Evolutionary conservation across 345 rosid species (phyloP).

Genomic region (Sonneratia caseolaris): DNA sequence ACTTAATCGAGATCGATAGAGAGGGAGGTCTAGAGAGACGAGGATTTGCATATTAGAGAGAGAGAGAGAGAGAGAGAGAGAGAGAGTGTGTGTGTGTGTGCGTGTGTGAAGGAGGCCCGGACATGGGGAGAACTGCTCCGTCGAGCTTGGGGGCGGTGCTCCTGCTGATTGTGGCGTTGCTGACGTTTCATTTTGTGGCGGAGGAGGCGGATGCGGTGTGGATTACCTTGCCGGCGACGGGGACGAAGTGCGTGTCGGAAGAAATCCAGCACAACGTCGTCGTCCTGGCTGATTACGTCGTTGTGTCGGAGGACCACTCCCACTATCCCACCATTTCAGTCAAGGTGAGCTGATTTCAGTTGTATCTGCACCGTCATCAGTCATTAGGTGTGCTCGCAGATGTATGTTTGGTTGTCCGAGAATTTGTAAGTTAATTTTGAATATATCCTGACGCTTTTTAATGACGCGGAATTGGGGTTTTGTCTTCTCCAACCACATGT

Average conservation of each 20-base stretch:
- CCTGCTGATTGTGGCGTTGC: slow-evolving; percentile 5
- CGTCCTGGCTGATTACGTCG: slow-evolving; percentile 73
- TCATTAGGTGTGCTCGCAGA: background rate
- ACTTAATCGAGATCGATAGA: background rate
- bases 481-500: background rate
- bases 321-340: slow-evolving; percentile 45
- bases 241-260: slow-evolving; percentile 87
- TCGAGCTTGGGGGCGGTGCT: slow-evolving; percentile 5
- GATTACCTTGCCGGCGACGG: slow-evolving; percentile 54
- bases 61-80: background rate
- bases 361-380: background rate
- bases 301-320: slow-evolving; percentile 47
- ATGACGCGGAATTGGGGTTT: background rate
- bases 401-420: background rate
- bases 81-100: background rate
- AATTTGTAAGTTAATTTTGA: background rate
- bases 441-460: background rate
- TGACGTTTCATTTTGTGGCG: slow-evolving; percentile 9
- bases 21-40: background rate
- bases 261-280: slow-evolving; percentile 74
- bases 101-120: background rate
- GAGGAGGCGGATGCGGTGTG: slow-evolving; percentile 45
- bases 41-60: background rate
- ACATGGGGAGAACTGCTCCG: slow-evolving; percentile 5
- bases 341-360: slow-evolving; percentile 38